Evolutionary conservation across 176 grass and related monocot genomes (phyloP).

Genomic region (Dactylis glomerata): DNA sequence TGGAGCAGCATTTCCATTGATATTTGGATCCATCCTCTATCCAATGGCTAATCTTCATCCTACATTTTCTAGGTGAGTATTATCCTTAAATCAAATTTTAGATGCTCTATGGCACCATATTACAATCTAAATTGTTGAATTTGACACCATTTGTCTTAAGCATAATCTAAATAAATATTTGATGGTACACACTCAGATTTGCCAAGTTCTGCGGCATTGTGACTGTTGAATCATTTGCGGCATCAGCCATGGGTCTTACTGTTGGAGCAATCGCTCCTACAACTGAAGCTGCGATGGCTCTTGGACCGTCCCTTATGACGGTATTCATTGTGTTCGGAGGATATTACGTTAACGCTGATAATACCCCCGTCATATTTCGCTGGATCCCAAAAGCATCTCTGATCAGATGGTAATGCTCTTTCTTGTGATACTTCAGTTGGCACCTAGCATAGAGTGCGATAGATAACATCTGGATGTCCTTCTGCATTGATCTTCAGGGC

Average conservation of each 20-base stretch:
- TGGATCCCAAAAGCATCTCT: conserved; percentile 88
- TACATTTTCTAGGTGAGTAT: conserved; percentile 65
- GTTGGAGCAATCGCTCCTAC: conserved; percentile 93
- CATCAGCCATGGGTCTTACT: conserved; percentile 94
- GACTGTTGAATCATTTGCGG: conserved; percentile 89
- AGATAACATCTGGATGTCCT: conserved; percentile 10
- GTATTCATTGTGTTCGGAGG: conserved; percentile 98
- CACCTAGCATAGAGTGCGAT: not conserved
- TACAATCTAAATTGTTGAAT: not conserved
- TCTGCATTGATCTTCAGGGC: conserved; percentile 48
- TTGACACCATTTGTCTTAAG: not conserved
- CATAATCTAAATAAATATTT: not conserved
- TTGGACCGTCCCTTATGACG: conserved; percentile 95
- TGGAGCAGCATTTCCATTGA: conserved; percentile 83
- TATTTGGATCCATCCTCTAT: conserved; percentile 94
- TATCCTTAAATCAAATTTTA: not conserved
- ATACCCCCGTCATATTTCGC: conserved; percentile 79
- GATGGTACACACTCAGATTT: conserved; percentile 47
- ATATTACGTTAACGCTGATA: conserved; percentile 92
- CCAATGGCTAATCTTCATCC: conserved; percentile 95
- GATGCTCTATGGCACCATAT: conserved; percentile 6
- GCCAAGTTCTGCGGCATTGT: conserved; percentile 91
- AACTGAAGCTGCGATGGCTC: conserved; percentile 91
- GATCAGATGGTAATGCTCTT: conserved; percentile 82
- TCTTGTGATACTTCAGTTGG: not conserved